Evolutionary conservation across 1,284 basidiomycete species (phyloP).

Genomic region (Microbotryum saponariae): DNA sequence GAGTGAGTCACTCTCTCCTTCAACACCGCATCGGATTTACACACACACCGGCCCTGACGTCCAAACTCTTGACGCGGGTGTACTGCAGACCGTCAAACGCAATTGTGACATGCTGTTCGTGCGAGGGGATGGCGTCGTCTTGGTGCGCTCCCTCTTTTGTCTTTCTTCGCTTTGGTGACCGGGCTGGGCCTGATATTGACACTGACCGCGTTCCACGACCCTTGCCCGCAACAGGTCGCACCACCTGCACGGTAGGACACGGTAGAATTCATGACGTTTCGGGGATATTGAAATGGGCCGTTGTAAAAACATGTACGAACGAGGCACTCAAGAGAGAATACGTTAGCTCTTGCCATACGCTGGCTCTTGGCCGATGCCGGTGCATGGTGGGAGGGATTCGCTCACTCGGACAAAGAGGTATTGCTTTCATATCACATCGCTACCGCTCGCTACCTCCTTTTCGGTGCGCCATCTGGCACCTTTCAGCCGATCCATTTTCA

Average conservation of each 20-base stretch:
- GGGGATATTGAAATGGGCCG: neutral
- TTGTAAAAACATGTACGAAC: neutral
- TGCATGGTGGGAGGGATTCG: neutral
- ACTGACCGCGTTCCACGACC: neutral
- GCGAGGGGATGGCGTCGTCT: constrained; percentile 65
- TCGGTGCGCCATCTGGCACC: constrained; percentile 27
- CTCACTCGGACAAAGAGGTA: neutral
- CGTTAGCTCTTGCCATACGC: neutral
- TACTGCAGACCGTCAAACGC: constrained; percentile 71
- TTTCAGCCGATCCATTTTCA: constrained; percentile 21
- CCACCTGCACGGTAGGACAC: constrained; percentile 25
- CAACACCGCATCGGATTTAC: neutral
- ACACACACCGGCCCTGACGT: neutral
- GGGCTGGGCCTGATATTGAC: neutral
- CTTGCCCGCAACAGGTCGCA: constrained; percentile 18
- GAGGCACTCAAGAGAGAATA: neutral
- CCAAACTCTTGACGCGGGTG: neutral
- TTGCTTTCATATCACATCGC: constrained; percentile 19
- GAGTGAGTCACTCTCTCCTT: constrained; percentile 36
- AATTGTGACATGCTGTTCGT: constrained; percentile 99
- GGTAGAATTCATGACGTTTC: neutral
- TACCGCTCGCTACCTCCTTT: constrained; percentile 28
- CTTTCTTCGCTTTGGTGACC: neutral
- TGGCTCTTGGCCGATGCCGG: too few species aligned
- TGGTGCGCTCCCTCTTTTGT: constrained; percentile 13